Conservation (phyloP, 495 filamentous ascomycete genomes). For the Daldinia decipiens region DNA sequence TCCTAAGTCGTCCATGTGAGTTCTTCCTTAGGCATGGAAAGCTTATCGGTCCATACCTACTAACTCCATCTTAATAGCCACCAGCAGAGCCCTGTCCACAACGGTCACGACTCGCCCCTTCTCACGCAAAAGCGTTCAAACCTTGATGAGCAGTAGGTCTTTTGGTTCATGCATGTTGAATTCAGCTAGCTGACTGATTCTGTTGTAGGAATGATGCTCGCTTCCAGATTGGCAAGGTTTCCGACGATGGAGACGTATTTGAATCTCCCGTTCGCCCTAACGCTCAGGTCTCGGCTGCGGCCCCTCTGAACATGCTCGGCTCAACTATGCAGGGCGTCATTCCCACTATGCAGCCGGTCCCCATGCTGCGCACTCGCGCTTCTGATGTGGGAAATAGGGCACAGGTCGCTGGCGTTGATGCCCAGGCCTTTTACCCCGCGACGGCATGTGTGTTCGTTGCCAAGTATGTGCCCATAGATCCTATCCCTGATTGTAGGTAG, state of each 20-base stretch:
- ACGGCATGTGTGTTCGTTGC: slow-evolving; percentile 71
- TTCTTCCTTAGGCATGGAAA: background rate
- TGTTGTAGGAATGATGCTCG: slow-evolving; percentile 4
- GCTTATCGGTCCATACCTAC: background rate
- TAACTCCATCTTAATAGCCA: slow-evolving; percentile 14
- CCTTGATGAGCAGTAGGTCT: slow-evolving; percentile 19
- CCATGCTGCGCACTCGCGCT: slow-evolving; percentile 14
- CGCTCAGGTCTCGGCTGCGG: background rate
- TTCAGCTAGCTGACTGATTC: background rate
- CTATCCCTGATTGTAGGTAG: background rate
- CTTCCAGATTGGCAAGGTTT: slow-evolving; percentile 21
- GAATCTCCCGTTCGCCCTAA: slow-evolving; percentile 6
- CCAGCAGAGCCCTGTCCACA: slow-evolving; percentile 3
- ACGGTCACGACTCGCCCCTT: slow-evolving; percentile 1
- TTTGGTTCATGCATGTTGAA: background rate
- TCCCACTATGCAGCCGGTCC: slow-evolving; percentile 12
- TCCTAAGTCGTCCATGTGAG: slow-evolving; percentile 6
- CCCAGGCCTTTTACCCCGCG: slow-evolving; percentile 65
- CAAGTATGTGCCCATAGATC: slow-evolving; percentile 60
- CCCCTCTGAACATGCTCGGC: background rate
- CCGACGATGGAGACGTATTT: slow-evolving; percentile 28
- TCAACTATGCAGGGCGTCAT: slow-evolving; percentile 31
- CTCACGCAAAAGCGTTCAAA: background rate
- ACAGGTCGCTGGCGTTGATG: slow-evolving; percentile 56
- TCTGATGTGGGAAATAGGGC: slow-evolving; percentile 18